A percentile compares a stretch with the other conserved stretches of the same genome.
Evolutionary conservation across 2,329 filamentous ascomycete genomes (phyloP).

Genomic region (Aspergillus quadrilineatus): DNA sequence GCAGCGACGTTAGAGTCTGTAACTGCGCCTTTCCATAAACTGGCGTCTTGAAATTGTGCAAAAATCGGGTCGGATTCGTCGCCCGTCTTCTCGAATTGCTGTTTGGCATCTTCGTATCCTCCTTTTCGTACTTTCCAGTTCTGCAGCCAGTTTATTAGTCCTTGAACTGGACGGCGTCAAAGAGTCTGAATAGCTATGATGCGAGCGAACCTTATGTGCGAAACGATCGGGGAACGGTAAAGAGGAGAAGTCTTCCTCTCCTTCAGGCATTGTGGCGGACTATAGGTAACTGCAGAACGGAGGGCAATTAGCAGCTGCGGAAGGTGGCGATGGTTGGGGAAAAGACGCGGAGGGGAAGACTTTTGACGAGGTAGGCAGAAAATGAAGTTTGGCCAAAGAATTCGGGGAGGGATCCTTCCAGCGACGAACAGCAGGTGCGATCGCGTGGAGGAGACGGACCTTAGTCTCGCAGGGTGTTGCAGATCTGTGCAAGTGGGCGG

Average conservation of each 20-base stretch:
- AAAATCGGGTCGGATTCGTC: conserved; percentile 85
- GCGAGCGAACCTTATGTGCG: conserved; percentile 40
- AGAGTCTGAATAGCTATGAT: background rate
- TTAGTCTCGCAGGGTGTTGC: conserved; percentile 19
- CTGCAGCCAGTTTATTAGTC: conserved; percentile 42
- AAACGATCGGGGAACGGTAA: conserved; percentile 45
- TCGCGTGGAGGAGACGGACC: conserved; percentile 15
- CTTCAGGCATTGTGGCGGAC: conserved; percentile 40
- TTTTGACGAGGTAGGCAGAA: background rate
- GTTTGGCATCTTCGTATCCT: conserved; percentile 88
- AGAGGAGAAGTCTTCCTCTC: conserved; percentile 45
- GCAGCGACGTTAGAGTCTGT: conserved; percentile 95
- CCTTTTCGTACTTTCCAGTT: conserved; percentile 96
- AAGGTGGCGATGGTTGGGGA: background rate
- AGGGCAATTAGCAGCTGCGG: conserved; percentile 8
- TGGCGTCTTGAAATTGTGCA: conserved; percentile 79
- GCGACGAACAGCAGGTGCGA: background rate
- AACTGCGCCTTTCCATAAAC: conserved; percentile 88
- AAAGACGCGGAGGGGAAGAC: background rate
- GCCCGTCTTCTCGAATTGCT: conserved; percentile 79
- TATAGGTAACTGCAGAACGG: conserved; percentile 11
- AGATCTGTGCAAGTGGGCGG: conserved; percentile 19
- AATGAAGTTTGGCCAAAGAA: background rate
- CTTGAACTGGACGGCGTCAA: conserved; percentile 16
- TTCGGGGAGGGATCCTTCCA: background rate